Percentiles rank a stretch among this genome's conserved stretches.
Evolutionary conservation across 257 asterid species (phyloP).

Genomic region (Capsicum rhomboideum): DNA sequence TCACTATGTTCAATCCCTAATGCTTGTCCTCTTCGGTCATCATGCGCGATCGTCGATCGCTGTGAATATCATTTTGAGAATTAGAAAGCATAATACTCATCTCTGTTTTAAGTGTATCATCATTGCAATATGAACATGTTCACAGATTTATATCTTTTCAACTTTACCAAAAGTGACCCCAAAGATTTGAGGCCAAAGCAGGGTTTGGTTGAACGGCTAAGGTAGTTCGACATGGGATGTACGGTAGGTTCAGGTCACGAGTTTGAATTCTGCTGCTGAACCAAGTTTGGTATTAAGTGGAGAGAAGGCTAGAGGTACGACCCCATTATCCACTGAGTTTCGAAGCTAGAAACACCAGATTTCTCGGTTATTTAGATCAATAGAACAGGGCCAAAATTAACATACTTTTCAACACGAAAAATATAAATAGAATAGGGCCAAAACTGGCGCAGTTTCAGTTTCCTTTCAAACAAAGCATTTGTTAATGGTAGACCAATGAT

Average conservation of each 20-base stretch:
- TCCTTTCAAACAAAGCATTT: background rate
- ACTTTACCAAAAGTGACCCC: background rate
- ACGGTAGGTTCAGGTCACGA: background rate
- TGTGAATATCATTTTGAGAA: background rate
- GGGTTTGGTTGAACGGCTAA: background rate
- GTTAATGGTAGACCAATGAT: background rate
- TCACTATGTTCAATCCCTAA: background rate
- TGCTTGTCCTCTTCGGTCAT: background rate
- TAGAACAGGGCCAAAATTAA: background rate
- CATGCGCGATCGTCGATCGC: background rate
- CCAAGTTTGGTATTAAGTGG: background rate
- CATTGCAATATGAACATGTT: background rate
- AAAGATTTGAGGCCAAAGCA: background rate
- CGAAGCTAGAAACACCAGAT: background rate
- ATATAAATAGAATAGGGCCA: background rate
- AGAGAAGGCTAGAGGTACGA: background rate
- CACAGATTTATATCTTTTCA: background rate
- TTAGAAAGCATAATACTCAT: background rate
- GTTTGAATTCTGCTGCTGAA: background rate
- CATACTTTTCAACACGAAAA: no score
- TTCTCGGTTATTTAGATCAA: background rate
- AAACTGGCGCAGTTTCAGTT: background rate
- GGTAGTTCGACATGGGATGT: background rate
- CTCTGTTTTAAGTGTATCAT: background rate
- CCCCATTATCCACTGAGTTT: background rate